phyloP scores from a whole-genome alignment of 352 stramenopile genomes.

The Phytopythium boreale region DNA sequence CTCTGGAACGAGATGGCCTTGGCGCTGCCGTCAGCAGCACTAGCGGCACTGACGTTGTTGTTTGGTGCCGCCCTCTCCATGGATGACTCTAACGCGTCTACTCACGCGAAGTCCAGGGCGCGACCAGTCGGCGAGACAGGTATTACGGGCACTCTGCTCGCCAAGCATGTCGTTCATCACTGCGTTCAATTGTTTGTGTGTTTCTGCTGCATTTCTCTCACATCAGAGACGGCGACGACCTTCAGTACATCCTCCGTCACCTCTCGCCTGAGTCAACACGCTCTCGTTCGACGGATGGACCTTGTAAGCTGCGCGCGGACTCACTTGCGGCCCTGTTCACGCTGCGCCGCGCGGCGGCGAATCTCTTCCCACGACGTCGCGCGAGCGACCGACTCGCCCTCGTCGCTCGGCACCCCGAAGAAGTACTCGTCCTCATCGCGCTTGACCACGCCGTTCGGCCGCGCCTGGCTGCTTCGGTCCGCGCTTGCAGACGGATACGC shows the following conservation, averaged over 20 bases:
- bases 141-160: neutral
- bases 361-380: constrained; percentile 80
- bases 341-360: constrained; percentile 41
- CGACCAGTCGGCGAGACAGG: neutral
- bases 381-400: constrained; percentile 21
- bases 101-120: neutral
- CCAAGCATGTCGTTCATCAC: neutral
- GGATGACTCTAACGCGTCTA: neutral
- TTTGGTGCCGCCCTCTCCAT: neutral
- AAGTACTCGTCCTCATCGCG: constrained; percentile 55
- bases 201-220: neutral
- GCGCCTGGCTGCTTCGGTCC: constrained; percentile 9
- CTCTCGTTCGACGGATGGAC: no score
- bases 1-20: constrained; percentile 53
- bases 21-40: neutral
- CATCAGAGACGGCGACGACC: neutral
- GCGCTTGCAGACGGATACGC: constrained; percentile 11
- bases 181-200: neutral
- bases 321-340: constrained; percentile 41
- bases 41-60: neutral
- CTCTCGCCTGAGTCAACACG: neutral
- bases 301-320: no score
- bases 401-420: constrained; percentile 25
- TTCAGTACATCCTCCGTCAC: neutral
- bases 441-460: constrained; percentile 12